Evolutionary conservation across 2,329 filamentous ascomycete genomes (phyloP), one percentile per base, ranked within the genome.

Genomic region (Penicillium sp.): DNA sequence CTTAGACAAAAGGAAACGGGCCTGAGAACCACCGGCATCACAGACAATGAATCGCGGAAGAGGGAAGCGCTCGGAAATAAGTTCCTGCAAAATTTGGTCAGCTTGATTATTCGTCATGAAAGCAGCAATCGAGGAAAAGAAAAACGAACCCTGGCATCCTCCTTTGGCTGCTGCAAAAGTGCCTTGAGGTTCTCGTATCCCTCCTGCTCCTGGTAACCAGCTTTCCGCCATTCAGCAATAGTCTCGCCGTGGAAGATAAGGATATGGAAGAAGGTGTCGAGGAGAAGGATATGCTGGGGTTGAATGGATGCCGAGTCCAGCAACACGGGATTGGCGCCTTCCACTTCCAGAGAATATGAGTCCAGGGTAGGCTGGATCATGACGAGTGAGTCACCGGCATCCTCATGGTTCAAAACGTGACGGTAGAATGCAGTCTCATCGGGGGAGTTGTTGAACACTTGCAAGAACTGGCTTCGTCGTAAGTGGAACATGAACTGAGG

Each of bases 401-500:
- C 94, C 75, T 99, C 94, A 68, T 97, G 92, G 73, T 97, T 96
- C 61, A 99, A 82, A 3, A 99, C 92, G 71, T 99, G 94, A 58
- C 94, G 85, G 73, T 97, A 96, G 77, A 99, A 99, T n/a, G 94
- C 94, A 23, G 94, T 99, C 77, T 99, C 94, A 67, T 99, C 94
- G 7, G 94, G 94, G 0, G 93, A 97, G 75, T 97, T 99, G 81
- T 99, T 99, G 84, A 99, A 99, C 54, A 99, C 92, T 71, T 99
- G 94, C 62, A 99, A 77, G 81, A 99, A 99, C 75, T 97, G 94
- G 76, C 92, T 96, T 75, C 94, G 86, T 66, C 94, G 89, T 58
- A 99, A 83, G 75, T 99, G 94, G 82, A 99, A 99, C 94, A 99
- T 99, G 78, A 99, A 99, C 73, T 99, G 94, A 25, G 94, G 94